Evolutionary conservation across 1,284 basidiomycete genomes (phyloP).

Genomic region (Pseudozyma thailandica): DNA sequence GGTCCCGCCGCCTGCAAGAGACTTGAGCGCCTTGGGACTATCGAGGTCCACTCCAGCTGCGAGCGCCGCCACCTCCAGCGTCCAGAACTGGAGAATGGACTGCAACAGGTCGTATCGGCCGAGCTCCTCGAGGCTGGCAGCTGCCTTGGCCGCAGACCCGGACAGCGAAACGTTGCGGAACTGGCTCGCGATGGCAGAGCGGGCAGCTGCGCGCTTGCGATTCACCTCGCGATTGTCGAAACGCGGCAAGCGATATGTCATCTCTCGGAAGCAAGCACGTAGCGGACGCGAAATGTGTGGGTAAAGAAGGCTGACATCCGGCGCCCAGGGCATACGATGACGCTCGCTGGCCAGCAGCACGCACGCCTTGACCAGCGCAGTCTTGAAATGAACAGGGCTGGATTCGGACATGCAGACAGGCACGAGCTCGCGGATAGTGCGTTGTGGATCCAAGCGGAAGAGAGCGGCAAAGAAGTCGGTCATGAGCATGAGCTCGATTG

Average conservation of each 20-base stretch:
- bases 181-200: conserved; percentile 18
- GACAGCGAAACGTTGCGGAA: conserved; percentile 31
- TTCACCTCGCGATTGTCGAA: conserved; percentile 33
- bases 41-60: conserved; percentile 37
- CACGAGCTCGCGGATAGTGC: conserved; percentile 51
- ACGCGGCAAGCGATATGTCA: conserved; percentile 36
- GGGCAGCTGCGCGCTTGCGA: conserved; percentile 31
- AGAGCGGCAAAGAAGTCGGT: conserved; percentile 61
- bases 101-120: conserved; percentile 52
- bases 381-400: conserved; percentile 55
- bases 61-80: conserved; percentile 43
- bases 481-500: conserved; percentile 62
- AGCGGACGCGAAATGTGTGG: conserved; percentile 49
- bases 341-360: conserved; percentile 54
- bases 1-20: conserved; percentile 14
- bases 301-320: conserved; percentile 52
- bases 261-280: conserved; percentile 51
- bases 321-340: conserved; percentile 50
- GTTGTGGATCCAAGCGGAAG: conserved; percentile 63
- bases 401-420: conserved; percentile 53
- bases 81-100: conserved; percentile 59
- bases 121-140: conserved; percentile 44
- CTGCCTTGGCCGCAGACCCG: conserved; percentile 25
- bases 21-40: conserved; percentile 9
- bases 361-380: conserved; percentile 55